These are phyloP conservation scores for Handroanthus guayacan DNA, from an alignment of 257 asterid genomes.

Conservation along the genomic window DNA sequence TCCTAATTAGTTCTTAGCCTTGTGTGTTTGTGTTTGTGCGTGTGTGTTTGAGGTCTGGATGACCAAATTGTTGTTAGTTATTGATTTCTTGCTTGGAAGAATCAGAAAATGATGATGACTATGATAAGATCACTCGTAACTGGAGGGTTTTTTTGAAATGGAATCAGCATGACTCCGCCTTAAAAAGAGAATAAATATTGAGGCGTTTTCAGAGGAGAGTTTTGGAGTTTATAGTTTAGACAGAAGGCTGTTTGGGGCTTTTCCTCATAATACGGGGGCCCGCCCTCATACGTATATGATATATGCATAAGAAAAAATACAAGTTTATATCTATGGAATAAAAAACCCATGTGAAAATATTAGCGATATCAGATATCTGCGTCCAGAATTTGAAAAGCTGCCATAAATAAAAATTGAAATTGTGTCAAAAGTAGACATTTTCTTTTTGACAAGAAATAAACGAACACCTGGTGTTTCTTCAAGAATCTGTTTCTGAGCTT, in stretches of 20 bases:
- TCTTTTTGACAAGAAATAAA: not conserved
- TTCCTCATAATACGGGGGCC: not conserved
- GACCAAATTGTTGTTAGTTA: too few species aligned
- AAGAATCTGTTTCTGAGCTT: not conserved
- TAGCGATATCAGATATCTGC: too few species aligned
- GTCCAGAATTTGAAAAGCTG: slow-evolving; percentile 27
- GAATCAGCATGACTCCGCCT: slow-evolving; percentile 17
- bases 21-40: slow-evolving; percentile 3
- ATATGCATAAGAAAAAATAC: not conserved
- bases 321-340: not conserved
- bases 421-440: too few species aligned
- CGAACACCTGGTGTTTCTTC: slow-evolving; percentile 4
- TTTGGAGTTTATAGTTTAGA: slow-evolving; percentile 21
- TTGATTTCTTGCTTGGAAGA: not conserved
- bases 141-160: slow-evolving; percentile 33
- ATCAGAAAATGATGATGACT: slow-evolving; percentile 8
- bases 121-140: not conserved
- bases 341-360: too few species aligned
- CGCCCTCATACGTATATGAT: not conserved
- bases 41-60: not conserved
- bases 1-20: too few species aligned
- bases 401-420: not conserved
- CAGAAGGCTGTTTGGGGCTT: slow-evolving; percentile 26
- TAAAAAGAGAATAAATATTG: slow-evolving; percentile 8
- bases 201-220: not conserved